Base-by-base conservation (phyloP, 495 filamentous ascomycete genomes). In the Parachaetomium inaequale region DNA sequence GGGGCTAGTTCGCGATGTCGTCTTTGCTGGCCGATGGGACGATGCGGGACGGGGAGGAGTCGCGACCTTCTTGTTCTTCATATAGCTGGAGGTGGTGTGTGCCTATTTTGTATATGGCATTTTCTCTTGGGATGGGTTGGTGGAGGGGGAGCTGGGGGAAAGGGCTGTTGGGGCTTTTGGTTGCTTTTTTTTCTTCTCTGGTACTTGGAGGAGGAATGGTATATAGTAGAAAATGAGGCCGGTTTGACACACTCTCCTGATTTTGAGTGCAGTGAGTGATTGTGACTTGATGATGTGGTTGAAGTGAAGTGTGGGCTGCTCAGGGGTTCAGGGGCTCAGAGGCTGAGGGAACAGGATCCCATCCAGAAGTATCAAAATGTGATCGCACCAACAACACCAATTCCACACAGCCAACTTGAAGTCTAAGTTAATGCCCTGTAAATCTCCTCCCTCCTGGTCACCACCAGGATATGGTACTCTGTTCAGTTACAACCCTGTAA, bases 51-150 rank as follows among this genome's bases (percentile, higher is more conserved):
- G 25, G 25, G 62, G 23, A 54, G 51, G n/a, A 55, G 32, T 55
- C 57, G 62, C 57, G 62, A 60, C 62, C 58, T 64, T 28, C 62
- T 55, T 59, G 38, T 32, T 19, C 38, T 59, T 40, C n/a, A 11
- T 50, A 21, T 4, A n/a, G n/a, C n/a, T 5, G 14, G 19, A 32
- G 10, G 32, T 56, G 23, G n/a, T n/a, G n/a, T n/a, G n/a, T n/a
- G n/a, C n/a, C n/a, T n/a, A n/a, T n/a, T n/a, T n/a, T n/a, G n/a
- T 56, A 28, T 19, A 40, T 45, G 28, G 36, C 36, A 15, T 5
- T 40, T 5, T 36, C 23, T 56, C 19, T 56, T 26, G 54, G 54
- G 23, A 31, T 42, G 23, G 31, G 15, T 8, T 42, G 36, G 54
- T 3, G 28, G 19, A 25, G 15, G 26, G 23, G 26, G 15, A 14